Evolutionary conservation across 805 yeast genomes (phyloP), one percentile per base, ranked within the genome.

Genomic region (Danielia reshetovae): DNA sequence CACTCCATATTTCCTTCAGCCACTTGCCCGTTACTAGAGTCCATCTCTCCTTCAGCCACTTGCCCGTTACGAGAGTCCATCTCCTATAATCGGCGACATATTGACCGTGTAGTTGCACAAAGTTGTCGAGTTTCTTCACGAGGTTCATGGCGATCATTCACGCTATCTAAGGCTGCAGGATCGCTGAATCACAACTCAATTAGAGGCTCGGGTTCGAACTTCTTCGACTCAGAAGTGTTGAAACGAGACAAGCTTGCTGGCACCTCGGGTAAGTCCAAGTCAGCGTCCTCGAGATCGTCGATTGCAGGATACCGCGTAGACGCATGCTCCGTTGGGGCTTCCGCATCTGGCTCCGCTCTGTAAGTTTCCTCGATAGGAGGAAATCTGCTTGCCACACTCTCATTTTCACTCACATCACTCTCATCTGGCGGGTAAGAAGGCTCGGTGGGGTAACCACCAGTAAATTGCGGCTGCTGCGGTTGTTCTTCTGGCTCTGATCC

Each of bases 181-280:
- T n/a, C n/a, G n/a, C n/a, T n/a, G n/a, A n/a, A 5, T 17, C 49
- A 65, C 27, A 67, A 44, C 40, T 67, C 72, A 36, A 67, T 67
- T 35, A 67, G 57, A 12, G 69, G 66, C 41, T 63, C 70, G 10
- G 54, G 38, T 27, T 34, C 38, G 34, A 9, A 45, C 38, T 41
- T 47, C 32, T 32, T 35, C 12, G 38, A 19, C 24, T 36, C 41
- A n/a, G 27, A 19, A 19, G 22, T 19, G 22, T 19, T 9, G 9
- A 19, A 9, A 30, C 15, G 43, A 24, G 4, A 14, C 12, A 27
- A 14, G 36, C 24, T 18, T 29, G 11, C 23, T 8, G 42, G 17
- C 32, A 30, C 32, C 17, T 7, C 10, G 5, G 32, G 32, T 14
- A 29, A 21, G 13, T 29, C 27, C 21, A 24, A 16, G 24, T 14